Percentiles rank a stretch among this genome's conserved stretches.
Conservation (phyloP, 306 rosid species). For the Vachellia pachyceras region DNA sequence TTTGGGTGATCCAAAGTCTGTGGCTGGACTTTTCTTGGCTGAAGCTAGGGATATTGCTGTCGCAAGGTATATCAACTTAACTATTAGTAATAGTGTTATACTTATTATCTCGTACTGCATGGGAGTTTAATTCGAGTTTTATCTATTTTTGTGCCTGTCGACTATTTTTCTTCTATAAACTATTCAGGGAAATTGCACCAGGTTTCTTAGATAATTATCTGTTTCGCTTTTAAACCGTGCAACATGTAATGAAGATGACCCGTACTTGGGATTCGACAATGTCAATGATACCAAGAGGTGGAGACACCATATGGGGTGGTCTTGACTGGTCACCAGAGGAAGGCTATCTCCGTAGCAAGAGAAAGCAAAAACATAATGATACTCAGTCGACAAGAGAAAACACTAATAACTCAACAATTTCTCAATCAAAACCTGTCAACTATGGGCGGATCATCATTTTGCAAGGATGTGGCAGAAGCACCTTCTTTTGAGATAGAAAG, state of each 20-base stretch:
- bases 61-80: conserved; percentile 61
- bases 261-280: conserved; percentile 93
- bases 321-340: conserved; percentile 93
- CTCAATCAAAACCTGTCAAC: conserved; percentile 44
- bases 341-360: conserved; percentile 48
- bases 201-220: conserved; percentile 79
- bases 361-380: conserved; percentile 47
- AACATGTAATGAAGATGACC: conserved; percentile 81
- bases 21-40: conserved; percentile 85
- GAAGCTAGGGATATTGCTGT: conserved; percentile 86
- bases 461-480: conserved; percentile 76
- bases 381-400: conserved; percentile 41
- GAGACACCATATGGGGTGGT: conserved; percentile 86
- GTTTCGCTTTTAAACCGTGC: conserved; percentile 82
- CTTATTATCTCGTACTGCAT: neutral
- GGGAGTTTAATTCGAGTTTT: conserved; percentile 5
- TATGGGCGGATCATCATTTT: conserved; percentile 84
- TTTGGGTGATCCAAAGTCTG: conserved; percentile 88
- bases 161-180: conserved; percentile 29
- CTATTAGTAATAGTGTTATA: neutral
- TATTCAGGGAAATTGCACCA: conserved; percentile 75
- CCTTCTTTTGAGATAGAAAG: conserved; percentile 61
- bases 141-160: neutral
- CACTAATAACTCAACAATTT: conserved; percentile 29
- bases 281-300: conserved; percentile 94